Base-by-base conservation (phyloP, 1,284 basidiomycete genomes). In the Rhodotorula sp. region DNA sequence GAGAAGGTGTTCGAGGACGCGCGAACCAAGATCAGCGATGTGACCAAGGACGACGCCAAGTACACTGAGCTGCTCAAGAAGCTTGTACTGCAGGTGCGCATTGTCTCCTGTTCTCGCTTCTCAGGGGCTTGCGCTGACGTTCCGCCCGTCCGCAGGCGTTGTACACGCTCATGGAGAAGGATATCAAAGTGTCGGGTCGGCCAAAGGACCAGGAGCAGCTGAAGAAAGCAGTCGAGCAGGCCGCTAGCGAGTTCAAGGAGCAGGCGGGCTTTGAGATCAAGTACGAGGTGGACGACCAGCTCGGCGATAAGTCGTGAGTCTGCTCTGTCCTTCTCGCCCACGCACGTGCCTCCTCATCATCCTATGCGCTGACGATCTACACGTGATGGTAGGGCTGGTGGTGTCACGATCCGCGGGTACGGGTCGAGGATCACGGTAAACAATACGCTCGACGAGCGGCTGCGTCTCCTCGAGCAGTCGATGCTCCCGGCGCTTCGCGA, bases 401-500 rank as follows among this genome's bases (percentile, higher is more conserved):
- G 94, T 37, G 83, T 96, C 58, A 89, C 90, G 78, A 86, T 96
- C 36, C 82, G 87, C 37, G 90, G 87, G 67, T 89, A 90, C 54
- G 85, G 85, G 22, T 85, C 86, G 57, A 87, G 91, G 63, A 97
- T 97, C 81, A 90, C 88, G 48, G 86, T 97, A 36, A 91, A 97
- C 82, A 97, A 97, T 81, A 94, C 94, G 0, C 85, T 97, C 64
- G 92, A 93, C 76, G 93, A 95, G 80, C 87, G 94, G 61, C 82
- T 97, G 79, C 86, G 88, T 78, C 83, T 97, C 74, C 84, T 97
- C 56, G 93, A 97, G 83, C 91, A 95, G 80, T 72, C 94, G 91
- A 95, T 95, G 94, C 84, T 96, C 55, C 94, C 93, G 2, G 92
- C 95, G 83, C 91, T 96, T 77, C 86, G 94, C 77, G 86, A 85